Evolutionary conservation across 2,329 filamentous ascomycete genomes (phyloP), one percentile per base, ranked within the genome.

Genomic region (Orbilia oligospora): DNA sequence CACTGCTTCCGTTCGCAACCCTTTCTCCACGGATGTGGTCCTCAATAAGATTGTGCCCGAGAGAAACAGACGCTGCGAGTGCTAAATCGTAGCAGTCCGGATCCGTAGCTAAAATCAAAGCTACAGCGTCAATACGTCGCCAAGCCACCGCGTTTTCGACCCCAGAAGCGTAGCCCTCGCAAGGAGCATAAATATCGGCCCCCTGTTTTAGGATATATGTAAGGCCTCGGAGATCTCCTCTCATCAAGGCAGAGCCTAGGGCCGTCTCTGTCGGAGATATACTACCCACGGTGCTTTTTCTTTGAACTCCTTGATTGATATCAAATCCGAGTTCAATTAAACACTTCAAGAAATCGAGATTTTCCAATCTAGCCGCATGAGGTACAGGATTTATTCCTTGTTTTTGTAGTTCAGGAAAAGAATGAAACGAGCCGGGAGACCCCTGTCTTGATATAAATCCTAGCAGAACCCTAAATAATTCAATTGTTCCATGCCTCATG

Each of bases 181-280:
- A 58, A 9, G 53, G 53, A 9, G 53, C 53, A 33, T 36, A 58
- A 2, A 61, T 61, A 61, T 61, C 55, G 30, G 30, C 55, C 5
- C 55, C 55, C 12, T 61, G 24, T 22, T 41, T 24, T 41, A 61
- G 14, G 22, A 61, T 8, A 24, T 61, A 41, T 1, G 55, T 20
- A 20, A 38, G 0, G 22, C 5, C 22, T 24, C 41, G 30, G 10
- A 61, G 30, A 20, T 41, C 8, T 4, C 30, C 55, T 5, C 5
- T 10, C 8, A 8, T 1, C 55, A 61, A 4, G 2, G 55, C 55
- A 10, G 18, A 24, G 12, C n/a, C 10, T 22, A 61, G 46, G 20
- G 41, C 44, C 8, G 16, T 48, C 18, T 48, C n/a, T n/a, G n/a
- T n/a, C n/a, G n/a, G n/a, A n/a, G n/a, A n/a, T n/a, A n/a, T n/a